Evolutionary conservation across 2,329 filamentous ascomycete genomes (phyloP).

Genomic region (Teratosphaeria destructans): DNA sequence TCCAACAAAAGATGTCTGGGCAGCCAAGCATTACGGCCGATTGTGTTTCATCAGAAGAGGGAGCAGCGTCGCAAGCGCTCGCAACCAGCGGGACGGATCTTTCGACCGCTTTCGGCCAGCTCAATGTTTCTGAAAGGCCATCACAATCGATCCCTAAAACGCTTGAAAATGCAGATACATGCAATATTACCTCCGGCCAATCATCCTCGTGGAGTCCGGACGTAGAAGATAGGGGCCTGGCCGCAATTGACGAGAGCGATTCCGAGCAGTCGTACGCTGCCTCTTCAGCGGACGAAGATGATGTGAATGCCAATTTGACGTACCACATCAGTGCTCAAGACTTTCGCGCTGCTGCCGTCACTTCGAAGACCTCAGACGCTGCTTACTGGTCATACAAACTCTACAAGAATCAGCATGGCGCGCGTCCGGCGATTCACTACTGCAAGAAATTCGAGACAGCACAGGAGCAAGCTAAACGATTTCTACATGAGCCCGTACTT

Average conservation of each 20-base stretch:
- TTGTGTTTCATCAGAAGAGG: background rate
- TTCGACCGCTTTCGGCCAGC: background rate
- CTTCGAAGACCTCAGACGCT: slow-evolving; percentile 18
- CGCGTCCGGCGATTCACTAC: slow-evolving; percentile 63
- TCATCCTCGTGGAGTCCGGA: background rate
- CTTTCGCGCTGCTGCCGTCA: slow-evolving; percentile 16
- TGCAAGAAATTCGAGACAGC: slow-evolving; percentile 58
- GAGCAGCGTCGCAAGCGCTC: background rate
- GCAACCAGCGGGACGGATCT: background rate
- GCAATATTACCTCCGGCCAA: background rate
- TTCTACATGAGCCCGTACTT: slow-evolving; percentile 58
- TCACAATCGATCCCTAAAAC: background rate
- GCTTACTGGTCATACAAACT: slow-evolving; percentile 54
- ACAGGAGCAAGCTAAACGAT: slow-evolving; percentile 56
- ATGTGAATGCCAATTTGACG: background rate
- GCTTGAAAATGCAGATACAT: background rate
- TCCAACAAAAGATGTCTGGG: background rate
- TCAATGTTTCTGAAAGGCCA: background rate
- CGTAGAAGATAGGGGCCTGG: background rate
- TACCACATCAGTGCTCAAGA: slow-evolving; percentile 5
- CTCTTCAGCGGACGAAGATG: background rate
- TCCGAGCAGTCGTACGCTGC: background rate
- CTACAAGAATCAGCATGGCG: slow-evolving; percentile 48
- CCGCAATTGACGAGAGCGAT: background rate
- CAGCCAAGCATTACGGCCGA: background rate